A percentile compares a stretch with the other conserved stretches of the same genome.
Evolutionary conservation across 768 basidiomycete species (phyloP).

Genomic region (Dentipellis sp.): DNA sequence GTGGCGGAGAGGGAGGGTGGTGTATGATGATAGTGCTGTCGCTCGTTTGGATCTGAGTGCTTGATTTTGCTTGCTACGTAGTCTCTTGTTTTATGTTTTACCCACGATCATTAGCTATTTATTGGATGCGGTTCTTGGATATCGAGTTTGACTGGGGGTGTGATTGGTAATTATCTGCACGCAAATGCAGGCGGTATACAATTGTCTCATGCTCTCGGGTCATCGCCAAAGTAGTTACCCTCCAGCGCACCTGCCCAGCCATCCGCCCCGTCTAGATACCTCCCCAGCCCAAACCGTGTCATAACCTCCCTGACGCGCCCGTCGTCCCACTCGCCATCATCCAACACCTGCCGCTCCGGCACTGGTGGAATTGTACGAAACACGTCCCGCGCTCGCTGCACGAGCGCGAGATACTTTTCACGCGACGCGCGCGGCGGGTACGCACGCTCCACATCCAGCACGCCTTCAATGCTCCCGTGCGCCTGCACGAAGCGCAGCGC

Average conservation of each 20-base stretch:
- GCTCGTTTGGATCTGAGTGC: too few species aligned
- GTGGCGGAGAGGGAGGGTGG: too few species aligned
- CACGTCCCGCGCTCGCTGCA: slow-evolving; percentile 50
- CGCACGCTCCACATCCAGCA: slow-evolving; percentile 43
- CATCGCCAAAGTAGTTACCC: slow-evolving; percentile 62
- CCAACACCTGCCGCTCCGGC: slow-evolving; percentile 32
- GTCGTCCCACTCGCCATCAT: slow-evolving; percentile 30
- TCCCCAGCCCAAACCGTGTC: slow-evolving; percentile 40
- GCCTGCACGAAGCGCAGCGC: slow-evolving; percentile 70
- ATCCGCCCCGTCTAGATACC: slow-evolving; percentile 20
- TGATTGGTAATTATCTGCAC: too few species aligned
- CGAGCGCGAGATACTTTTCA: slow-evolving; percentile 52
- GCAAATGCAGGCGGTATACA: neutral
- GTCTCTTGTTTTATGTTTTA: too few species aligned
- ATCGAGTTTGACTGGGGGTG: too few species aligned
- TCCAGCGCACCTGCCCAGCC: slow-evolving; percentile 38
- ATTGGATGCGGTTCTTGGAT: too few species aligned
- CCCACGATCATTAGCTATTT: too few species aligned
- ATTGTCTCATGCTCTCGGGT: slow-evolving; percentile 26
- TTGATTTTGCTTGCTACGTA: too few species aligned
- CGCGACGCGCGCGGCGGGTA: slow-evolving; percentile 39
- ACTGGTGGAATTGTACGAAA: slow-evolving; percentile 61
- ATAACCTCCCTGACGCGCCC: slow-evolving; percentile 35
- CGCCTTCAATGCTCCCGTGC: slow-evolving; percentile 63
- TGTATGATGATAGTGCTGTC: too few species aligned